Evolutionary conservation across 2,329 filamentous ascomycete genomes (phyloP), one percentile per base, ranked within the genome.

Genomic region (Lachnellula hyalina): DNA sequence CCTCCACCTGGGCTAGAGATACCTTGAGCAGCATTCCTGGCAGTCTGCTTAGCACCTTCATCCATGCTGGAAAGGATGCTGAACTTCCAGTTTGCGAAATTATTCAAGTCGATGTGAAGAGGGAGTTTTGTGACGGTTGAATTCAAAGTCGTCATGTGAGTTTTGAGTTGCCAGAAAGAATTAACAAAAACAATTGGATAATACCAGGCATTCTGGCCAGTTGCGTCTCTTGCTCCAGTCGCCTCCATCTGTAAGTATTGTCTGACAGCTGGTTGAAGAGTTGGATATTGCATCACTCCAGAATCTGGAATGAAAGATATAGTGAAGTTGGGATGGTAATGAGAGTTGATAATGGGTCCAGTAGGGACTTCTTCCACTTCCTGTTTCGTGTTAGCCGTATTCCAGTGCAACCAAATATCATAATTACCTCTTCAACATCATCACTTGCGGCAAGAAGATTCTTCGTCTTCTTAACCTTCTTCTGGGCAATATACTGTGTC

Each of bases 321-420:
- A 49, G 89, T 95, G 64, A 95, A 87, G 72, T 99, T 99, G 6
- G 94, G 89, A 72, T 99, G 94, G 70, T 96, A 99, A 75, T 92
- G 96, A 52, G 86, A 95, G 46, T 82, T 84, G 59, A 96, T 83
- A 51, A 86, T 76, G n/a, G 89, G 85, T 1, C 85, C 85, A 5
- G 78, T 73, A 2, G 76, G 75, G 53, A 80, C 75, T 52, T 73
- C 71, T 62, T 77, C 77, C 9, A 75, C 72, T 4, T 74, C 73
- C 61, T 79, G 75, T 17, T 72, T 9, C 17, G n/a, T 75, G 41
- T 79, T 76, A 6, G 78, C 76, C 74, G 72, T 69, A 3, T 59
- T 49, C 23, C 67, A 67, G 5, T 5, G 17, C 32, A 35, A 12
- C 6, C 2, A n/a, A 23, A 69, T 67, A 63, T 9, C 70, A 17